phyloP scores from a whole-genome alignment of 164 flowering plant species.

The Berberis thunbergii region DNA sequence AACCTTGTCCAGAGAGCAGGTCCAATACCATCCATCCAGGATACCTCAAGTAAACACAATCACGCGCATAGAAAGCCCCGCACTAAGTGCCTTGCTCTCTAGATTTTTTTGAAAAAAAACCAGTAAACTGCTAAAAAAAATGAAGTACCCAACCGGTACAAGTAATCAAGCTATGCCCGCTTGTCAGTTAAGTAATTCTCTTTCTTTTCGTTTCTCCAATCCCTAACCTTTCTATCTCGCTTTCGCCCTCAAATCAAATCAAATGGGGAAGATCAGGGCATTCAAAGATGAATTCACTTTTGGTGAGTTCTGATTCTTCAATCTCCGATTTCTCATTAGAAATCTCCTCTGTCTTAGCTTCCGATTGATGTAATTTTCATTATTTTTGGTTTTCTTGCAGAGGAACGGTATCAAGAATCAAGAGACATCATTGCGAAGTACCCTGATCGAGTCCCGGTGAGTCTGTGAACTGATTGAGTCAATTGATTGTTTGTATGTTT shows the following conservation, averaged over 20 bases:
- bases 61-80: too few species aligned
- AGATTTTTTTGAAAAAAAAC: too few species aligned
- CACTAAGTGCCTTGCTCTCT: too few species aligned
- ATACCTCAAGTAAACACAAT: too few species aligned
- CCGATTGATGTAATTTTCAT: not conserved
- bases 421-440: constrained; percentile 57
- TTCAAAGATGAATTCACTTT: constrained; percentile 59
- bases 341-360: not conserved
- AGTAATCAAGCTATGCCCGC: too few species aligned
- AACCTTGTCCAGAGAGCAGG: too few species aligned
- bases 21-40: too few species aligned
- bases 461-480: not conserved
- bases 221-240: too few species aligned
- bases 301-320: constrained; percentile 29
- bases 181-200: too few species aligned
- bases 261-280: constrained; percentile 37
- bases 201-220: too few species aligned
- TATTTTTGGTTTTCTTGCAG: constrained; percentile 21
- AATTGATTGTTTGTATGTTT: not conserved
- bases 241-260: not conserved
- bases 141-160: too few species aligned
- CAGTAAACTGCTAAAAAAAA: too few species aligned
- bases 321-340: not conserved
- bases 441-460: constrained; percentile 72
- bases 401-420: constrained; percentile 55